Conservation (phyloP, 306 rosid species). For the Citrullus amarus region DNA sequence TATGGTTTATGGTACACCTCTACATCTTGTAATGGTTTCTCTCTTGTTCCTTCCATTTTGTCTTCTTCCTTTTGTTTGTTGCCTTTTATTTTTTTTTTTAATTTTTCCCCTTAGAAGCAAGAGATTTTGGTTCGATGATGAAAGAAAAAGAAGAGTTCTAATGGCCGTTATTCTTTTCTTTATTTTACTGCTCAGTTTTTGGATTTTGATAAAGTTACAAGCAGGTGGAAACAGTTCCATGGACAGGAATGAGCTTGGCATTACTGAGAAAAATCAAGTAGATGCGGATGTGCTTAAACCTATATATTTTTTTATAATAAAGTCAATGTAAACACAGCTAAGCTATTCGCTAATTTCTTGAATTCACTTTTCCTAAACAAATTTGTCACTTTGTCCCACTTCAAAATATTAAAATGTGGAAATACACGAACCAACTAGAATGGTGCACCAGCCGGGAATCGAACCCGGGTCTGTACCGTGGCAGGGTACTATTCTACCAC, state of each 20-base stretch:
- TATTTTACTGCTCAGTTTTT: not conserved
- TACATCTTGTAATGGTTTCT: not conserved
- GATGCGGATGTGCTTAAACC: not conserved
- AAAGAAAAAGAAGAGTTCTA: not conserved
- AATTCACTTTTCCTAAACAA: not conserved
- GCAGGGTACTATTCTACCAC: slow-evolving; percentile 96
- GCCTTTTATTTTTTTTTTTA: too few relatives aligned
- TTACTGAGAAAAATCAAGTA: not conserved
- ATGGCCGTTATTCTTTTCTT: not conserved
- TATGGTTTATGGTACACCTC: slow-evolving; percentile 4
- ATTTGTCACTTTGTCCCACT: not conserved
- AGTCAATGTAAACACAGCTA: too few relatives aligned
- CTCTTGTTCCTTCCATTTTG: not conserved
- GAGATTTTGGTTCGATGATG: not conserved
- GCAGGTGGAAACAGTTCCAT: not conserved
- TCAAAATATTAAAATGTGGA: not conserved
- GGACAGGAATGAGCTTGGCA: not conserved
- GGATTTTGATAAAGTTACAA: not conserved
- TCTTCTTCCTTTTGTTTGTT: not conserved
- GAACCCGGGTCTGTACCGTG: slow-evolving; percentile 52
- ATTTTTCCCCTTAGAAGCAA: not conserved
- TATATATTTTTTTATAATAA: too few relatives aligned
- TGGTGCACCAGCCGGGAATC: slow-evolving; percentile 49
- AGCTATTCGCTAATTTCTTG: not conserved
- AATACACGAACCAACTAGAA: too few relatives aligned